Conservation (phyloP, 192 early-diverging fungal genomes). For the Gryganskiella cystojenkinii region DNA sequence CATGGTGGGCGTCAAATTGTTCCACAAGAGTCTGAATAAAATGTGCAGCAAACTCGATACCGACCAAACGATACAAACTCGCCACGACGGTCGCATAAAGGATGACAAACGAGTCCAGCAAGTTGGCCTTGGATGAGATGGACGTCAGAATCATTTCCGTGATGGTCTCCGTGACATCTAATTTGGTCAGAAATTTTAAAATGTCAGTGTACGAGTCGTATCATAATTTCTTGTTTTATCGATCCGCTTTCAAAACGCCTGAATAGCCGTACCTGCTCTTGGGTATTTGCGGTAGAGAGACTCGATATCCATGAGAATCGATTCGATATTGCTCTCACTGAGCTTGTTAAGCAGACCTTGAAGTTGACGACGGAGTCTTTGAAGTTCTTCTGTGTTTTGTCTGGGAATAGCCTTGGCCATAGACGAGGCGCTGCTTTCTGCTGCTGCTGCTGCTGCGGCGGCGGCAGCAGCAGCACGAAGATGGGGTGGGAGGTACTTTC, state of each 20-base stretch:
- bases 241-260: background rate
- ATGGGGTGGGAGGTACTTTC: slow-evolving; percentile 92
- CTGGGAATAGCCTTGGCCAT: slow-evolving; percentile 45
- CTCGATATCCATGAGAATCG: slow-evolving; percentile 85
- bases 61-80: slow-evolving; percentile 81
- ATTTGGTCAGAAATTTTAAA: background rate
- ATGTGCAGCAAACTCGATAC: slow-evolving; percentile 86
- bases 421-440: slow-evolving; percentile 29
- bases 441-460: slow-evolving; percentile 10
- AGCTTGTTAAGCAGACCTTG: slow-evolving; percentile 93
- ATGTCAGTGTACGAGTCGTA: background rate
- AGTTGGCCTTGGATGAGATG: slow-evolving; percentile 84
- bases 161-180: slow-evolving; percentile 89
- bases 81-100: slow-evolving; percentile 91
- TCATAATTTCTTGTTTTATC: background rate
- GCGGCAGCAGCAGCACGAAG: slow-evolving; percentile 69
- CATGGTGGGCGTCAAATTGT: slow-evolving; percentile 71
- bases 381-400: slow-evolving; percentile 73
- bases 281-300: slow-evolving; percentile 76
- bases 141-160: slow-evolving; percentile 80
- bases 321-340: slow-evolving; percentile 92
- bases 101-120: slow-evolving; percentile 92
- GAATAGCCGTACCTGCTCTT: slow-evolving; percentile 66
- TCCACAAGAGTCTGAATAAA: slow-evolving; percentile 82
- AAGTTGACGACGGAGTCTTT: slow-evolving; percentile 79